These are phyloP conservation scores for Trichoderma reesei DNA, from an alignment of 495 filamentous ascomycete genomes.

Conservation along the genomic window DNA sequence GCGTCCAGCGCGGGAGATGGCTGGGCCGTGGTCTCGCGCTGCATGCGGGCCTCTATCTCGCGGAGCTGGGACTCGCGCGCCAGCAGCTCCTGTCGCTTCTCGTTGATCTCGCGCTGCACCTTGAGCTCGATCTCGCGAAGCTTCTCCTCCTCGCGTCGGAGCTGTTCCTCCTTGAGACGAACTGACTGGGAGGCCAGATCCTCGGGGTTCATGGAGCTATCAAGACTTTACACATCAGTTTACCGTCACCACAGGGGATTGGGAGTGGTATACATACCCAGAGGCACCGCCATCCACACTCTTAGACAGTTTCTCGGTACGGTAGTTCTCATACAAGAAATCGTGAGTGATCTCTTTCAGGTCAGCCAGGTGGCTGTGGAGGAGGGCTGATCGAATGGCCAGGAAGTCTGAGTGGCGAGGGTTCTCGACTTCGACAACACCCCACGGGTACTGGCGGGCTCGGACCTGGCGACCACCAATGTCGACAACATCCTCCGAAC, in stretches of 20 bases:
- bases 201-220: slow-evolving; percentile 95
- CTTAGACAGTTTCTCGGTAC: slow-evolving; percentile 99
- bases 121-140: slow-evolving; percentile 97
- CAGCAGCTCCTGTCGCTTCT: slow-evolving; percentile 97
- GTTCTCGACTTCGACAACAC: slow-evolving; percentile 97
- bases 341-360: slow-evolving; percentile 99
- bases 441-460: slow-evolving; percentile 97
- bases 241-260: background rate
- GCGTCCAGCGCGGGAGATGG: background rate
- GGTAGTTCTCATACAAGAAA: slow-evolving; percentile 99
- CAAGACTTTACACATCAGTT: slow-evolving; percentile 35
- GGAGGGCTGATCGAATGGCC: slow-evolving; percentile 87
- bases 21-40: slow-evolving; percentile 36
- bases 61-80: slow-evolving; percentile 96
- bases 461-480: slow-evolving; percentile 85
- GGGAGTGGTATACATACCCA: slow-evolving; percentile 52
- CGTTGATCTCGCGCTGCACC: slow-evolving; percentile 98
- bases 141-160: slow-evolving; percentile 98
- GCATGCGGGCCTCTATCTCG: slow-evolving; percentile 69
- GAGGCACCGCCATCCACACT: slow-evolving; percentile 84
- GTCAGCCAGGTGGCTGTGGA: slow-evolving; percentile 95
- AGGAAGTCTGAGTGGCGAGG: slow-evolving; percentile 97
- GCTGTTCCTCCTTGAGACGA: slow-evolving; percentile 97
- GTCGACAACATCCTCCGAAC: slow-evolving; percentile 89
- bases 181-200: slow-evolving; percentile 94